Evolutionary conservation across 768 basidiomycete genomes (phyloP).

Genomic region (Favolaschia claudopus): DNA sequence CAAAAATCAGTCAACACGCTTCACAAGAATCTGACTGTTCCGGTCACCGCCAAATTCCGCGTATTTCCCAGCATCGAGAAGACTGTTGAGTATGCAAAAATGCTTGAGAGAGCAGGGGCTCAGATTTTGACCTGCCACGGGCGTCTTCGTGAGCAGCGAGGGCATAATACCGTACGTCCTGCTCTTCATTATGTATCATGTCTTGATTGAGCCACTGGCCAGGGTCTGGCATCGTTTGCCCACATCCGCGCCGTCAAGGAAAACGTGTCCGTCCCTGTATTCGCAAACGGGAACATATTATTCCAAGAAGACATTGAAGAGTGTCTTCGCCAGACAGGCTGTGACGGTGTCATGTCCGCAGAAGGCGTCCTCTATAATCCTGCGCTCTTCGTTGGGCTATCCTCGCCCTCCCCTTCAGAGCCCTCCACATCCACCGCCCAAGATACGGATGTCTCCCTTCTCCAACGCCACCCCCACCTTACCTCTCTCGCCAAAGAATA

Average conservation of each 20-base stretch:
- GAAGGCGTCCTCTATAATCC: slow-evolving; percentile 96
- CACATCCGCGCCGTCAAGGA: slow-evolving; percentile 92
- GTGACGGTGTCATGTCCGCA: slow-evolving; percentile 93
- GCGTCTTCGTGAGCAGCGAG: slow-evolving; percentile 89
- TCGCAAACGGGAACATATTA: slow-evolving; percentile 96
- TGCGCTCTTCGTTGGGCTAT: slow-evolving; percentile 67
- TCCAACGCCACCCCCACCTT: slow-evolving; percentile 60
- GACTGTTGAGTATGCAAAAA: slow-evolving; percentile 93
- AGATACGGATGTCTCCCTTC: slow-evolving; percentile 42
- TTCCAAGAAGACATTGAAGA: slow-evolving; percentile 82
- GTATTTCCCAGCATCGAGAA: slow-evolving; percentile 86
- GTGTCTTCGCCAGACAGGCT: slow-evolving; percentile 86
- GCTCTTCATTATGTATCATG: slow-evolving; percentile 1
- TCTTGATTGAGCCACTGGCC: not conserved
- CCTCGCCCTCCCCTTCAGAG: slow-evolving; percentile 13
- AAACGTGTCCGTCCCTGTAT: slow-evolving; percentile 90
- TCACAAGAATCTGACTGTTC: slow-evolving; percentile 84
- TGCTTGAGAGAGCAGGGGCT: slow-evolving; percentile 95
- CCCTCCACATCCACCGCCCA: slow-evolving; percentile 13
- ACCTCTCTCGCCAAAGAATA: slow-evolving; percentile 85
- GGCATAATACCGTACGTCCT: slow-evolving; percentile 70
- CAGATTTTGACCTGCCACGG: slow-evolving; percentile 97
- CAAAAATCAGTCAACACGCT: slow-evolving; percentile 76
- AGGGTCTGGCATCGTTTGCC: slow-evolving; percentile 89
- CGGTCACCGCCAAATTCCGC: slow-evolving; percentile 96